phyloP scores from a whole-genome alignment of 1,284 basidiomycete species.

The Malassezia slooffiae region DNA sequence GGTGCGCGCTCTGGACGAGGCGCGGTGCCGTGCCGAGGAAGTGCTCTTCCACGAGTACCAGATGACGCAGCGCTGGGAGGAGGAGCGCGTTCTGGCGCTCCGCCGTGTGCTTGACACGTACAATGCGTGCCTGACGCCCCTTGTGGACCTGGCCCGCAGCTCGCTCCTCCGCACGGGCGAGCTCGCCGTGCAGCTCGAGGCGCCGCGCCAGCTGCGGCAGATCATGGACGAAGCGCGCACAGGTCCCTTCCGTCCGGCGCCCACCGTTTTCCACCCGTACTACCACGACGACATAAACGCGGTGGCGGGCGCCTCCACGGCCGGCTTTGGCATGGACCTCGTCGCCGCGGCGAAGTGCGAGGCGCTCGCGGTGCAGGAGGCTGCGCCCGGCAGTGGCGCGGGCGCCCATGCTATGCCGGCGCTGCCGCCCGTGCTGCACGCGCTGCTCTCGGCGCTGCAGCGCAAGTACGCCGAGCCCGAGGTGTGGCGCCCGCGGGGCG shows the following conservation, averaged over 20 bases:
- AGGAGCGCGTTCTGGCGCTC: constrained; percentile 34
- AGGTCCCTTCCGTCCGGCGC: constrained; percentile 33
- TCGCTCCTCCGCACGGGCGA: too few species aligned
- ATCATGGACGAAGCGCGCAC: constrained; percentile 29
- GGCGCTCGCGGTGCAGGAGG: constrained; percentile 20
- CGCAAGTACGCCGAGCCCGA: constrained; percentile 57
- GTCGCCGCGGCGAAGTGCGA: constrained; percentile 23
- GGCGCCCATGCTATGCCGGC: constrained; percentile 17
- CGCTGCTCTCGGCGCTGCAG: constrained; percentile 58
- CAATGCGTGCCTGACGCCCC: too few species aligned
- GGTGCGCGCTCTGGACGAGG: constrained; percentile 31
- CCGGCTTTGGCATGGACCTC: constrained; percentile 41
- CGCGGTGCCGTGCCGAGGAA: constrained; percentile 34
- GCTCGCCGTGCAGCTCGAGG: not conserved
- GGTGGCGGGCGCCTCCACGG: constrained; percentile 20
- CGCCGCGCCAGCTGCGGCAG: constrained; percentile 15
- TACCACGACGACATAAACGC: constrained; percentile 39
- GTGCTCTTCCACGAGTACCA: constrained; percentile 34
- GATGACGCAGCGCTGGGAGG: constrained; percentile 34
- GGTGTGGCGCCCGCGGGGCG: constrained; percentile 21
- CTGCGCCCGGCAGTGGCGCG: not conserved
- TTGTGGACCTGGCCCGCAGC: too few species aligned
- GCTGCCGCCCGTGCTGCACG: constrained; percentile 64
- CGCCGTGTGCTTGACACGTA: constrained; percentile 26
- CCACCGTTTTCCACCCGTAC: constrained; percentile 38